Conservation (phyloP, 2,329 filamentous ascomycete genomes). For the Ceratocystis cacaofunesta region DNA sequence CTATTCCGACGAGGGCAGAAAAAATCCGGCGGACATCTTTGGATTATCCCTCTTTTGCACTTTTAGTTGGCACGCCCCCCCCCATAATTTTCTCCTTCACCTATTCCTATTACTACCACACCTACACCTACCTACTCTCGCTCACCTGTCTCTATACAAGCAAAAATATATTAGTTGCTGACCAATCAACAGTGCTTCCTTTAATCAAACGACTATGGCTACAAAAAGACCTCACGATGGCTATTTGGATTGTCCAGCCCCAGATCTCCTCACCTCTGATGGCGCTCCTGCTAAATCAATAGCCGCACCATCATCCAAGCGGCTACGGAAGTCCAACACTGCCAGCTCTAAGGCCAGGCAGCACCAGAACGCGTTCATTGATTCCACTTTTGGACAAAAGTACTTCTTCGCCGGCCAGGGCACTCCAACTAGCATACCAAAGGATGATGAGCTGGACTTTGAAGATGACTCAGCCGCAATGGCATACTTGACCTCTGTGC, state of each 20-base stretch:
- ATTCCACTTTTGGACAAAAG: conserved; percentile 56
- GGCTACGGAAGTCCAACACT: conserved; percentile 18
- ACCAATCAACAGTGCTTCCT: too few species aligned
- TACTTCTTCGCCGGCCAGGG: conserved; percentile 54
- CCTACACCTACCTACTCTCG: too few species aligned
- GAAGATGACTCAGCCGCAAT: conserved; percentile 53
- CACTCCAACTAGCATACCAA: conserved; percentile 30
- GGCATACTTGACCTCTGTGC: conserved; percentile 55
- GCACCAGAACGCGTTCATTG: conserved; percentile 33
- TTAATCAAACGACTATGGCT: conserved; percentile 5
- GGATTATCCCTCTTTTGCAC: too few species aligned
- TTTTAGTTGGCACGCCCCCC: too few species aligned
- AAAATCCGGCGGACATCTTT: too few species aligned
- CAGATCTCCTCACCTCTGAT: background rate
- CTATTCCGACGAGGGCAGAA: background rate
- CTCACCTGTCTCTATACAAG: too few species aligned
- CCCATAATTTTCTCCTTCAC: too few species aligned
- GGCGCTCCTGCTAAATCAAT: background rate
- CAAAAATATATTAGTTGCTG: too few species aligned
- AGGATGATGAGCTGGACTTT: conserved; percentile 47
- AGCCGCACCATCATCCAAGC: conserved; percentile 3
- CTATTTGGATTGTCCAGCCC: background rate
- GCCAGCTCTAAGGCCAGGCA: conserved; percentile 29
- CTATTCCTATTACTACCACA: too few species aligned
- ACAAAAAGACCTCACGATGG: conserved; percentile 11